Evolutionary conservation across 108 stramenopile genomes (phyloP).

Genomic region (Skeletonema marinoi): DNA sequence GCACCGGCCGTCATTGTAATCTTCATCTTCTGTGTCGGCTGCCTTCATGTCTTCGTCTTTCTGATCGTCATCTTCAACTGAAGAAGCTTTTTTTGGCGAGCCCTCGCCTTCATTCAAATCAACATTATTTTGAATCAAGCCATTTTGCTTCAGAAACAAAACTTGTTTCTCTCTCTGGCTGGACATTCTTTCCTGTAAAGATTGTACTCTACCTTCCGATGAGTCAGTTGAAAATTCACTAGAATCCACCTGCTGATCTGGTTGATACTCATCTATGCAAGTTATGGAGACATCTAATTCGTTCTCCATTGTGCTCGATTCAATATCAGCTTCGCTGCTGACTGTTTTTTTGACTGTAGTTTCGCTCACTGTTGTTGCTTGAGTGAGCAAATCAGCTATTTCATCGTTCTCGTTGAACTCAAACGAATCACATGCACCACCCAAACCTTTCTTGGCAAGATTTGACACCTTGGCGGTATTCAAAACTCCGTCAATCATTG

Average conservation of each 20-base stretch:
- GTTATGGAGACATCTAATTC: constrained; percentile 2
- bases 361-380: background rate
- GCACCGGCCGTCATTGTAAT: constrained; percentile 19
- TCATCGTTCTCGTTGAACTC: constrained; percentile 49
- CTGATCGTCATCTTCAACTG: background rate
- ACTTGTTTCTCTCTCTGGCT: background rate
- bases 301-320: constrained; percentile 18
- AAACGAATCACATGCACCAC: constrained; percentile 7
- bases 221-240: background rate
- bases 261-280: background rate
- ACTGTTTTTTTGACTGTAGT: background rate
- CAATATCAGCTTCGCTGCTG: background rate
- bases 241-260: background rate
- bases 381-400: constrained; percentile 27
- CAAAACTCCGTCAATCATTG: constrained; percentile 45
- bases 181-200: constrained; percentile 11
- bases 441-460: constrained; percentile 23
- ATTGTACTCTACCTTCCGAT: background rate
- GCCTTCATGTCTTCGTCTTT: constrained; percentile 10
- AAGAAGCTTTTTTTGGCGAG: constrained; percentile 13
- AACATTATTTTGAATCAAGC: background rate
- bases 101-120: constrained; percentile 6
- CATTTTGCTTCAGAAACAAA: constrained; percentile 10
- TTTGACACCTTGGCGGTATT: constrained; percentile 29
- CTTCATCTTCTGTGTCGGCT: constrained; percentile 14